phyloP scores from a whole-genome alignment of 1,139 yeast species.

The Saccharomyces hybrid region DNA sequence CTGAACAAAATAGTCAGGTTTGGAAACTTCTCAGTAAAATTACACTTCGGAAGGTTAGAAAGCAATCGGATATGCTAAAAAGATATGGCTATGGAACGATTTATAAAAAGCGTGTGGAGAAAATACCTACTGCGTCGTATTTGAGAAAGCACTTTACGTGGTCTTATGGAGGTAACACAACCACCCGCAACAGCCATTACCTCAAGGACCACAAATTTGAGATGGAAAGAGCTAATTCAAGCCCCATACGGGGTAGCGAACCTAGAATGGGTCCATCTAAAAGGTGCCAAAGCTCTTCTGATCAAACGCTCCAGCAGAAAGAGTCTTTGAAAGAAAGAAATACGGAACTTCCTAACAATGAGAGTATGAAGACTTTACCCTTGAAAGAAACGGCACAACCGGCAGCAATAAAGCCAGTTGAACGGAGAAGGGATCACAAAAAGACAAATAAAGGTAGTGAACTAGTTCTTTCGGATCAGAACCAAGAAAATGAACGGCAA shows the following conservation, averaged over 20 bases:
- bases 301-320: background rate
- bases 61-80: conserved; percentile 9
- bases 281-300: background rate
- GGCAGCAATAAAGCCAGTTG: background rate
- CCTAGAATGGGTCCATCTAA: background rate
- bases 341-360: background rate
- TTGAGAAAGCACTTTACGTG: background rate
- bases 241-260: background rate
- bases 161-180: background rate
- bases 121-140: background rate
- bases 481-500: background rate
- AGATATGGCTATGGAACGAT: conserved; percentile 11
- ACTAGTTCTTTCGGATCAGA: background rate
- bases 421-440: background rate
- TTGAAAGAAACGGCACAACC: background rate
- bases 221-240: background rate
- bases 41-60: conserved; percentile 24
- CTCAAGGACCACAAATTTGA: background rate
- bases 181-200: background rate
- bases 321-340: background rate
- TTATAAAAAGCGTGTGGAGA: conserved; percentile 3
- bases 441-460: background rate
- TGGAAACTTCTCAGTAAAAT: conserved; percentile 16
- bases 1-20: conserved; percentile 29
- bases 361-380: background rate